These are phyloP conservation scores for Asterella californica DNA, from an alignment of 225 moss, liverwort and hornwort genomes.

Conservation along the genomic window DNA sequence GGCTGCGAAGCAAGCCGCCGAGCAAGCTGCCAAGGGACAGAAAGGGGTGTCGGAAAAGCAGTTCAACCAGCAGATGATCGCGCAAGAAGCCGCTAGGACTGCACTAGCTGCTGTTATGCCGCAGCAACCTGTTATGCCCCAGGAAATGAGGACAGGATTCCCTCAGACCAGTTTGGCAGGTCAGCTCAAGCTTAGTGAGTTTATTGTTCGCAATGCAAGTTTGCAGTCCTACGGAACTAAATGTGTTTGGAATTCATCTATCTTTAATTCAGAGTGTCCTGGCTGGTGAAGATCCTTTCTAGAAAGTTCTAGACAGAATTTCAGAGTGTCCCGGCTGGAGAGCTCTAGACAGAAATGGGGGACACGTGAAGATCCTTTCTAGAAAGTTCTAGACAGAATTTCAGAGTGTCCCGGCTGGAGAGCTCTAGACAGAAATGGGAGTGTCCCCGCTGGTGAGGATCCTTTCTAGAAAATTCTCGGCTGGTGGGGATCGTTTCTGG, in stretches of 20 bases:
- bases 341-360: too few relatives aligned
- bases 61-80: constrained; percentile 20
- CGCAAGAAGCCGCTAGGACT: constrained; percentile 33
- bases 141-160: not conserved
- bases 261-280: too few relatives aligned
- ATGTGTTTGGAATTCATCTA: not conserved
- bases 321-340: too few relatives aligned
- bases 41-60: constrained; percentile 27
- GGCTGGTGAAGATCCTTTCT: too few relatives aligned
- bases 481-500: too few relatives aligned
- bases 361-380: too few relatives aligned
- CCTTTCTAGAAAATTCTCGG: too few relatives aligned
- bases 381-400: too few relatives aligned
- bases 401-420: too few relatives aligned
- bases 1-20: constrained; percentile 38
- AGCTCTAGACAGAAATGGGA: too few relatives aligned
- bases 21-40: constrained; percentile 32
- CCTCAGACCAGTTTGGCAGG: constrained; percentile 21
- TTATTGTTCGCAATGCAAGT: not conserved
- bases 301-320: too few relatives aligned
- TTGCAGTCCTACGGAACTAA: not conserved
- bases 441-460: too few relatives aligned
- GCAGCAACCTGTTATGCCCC: constrained; percentile 22
- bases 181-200: not conserved
- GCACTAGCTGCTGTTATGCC: constrained; percentile 13